Base-by-base conservation (phyloP, 768 basidiomycete genomes). In the Tricholoma matsutake region DNA sequence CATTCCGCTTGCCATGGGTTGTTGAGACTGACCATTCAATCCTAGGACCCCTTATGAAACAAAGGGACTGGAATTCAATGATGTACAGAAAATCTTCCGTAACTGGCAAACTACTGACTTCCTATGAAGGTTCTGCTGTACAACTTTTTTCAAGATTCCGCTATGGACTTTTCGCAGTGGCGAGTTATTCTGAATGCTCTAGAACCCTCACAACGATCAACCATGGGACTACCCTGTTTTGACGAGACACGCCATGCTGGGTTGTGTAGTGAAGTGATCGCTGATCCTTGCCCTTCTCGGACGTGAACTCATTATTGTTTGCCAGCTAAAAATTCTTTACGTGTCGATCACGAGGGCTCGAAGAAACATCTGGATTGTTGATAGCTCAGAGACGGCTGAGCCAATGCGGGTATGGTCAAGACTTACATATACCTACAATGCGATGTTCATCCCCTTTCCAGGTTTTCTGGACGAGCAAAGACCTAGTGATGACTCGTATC, bases 111-210 rank as follows among this genome's bases (percentile, higher is more conserved):
- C n/a, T 11, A 45, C 11, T 52, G 32, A 49, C 29, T 8, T 9
- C 32, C 4, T 9, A 32, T 53, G 29, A 53, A 90, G 88, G 88
- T 92, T 2, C 76, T 92, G 2, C 65, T 91, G 7, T 91, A 86
- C 67, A 85, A 92, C 63, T 91, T 91, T 71, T 92, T 91, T 64
- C 79, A 83, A 28, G 86, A 88, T 64, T 91, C 90, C 0, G 63
- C 68, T 0, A 70, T 82, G 2, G 79, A 79, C 39, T 58, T 68
- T 2, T 71, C 81, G 0, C 84, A 85, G 53, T 91, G 89, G 89
- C 76, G 85, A 8, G 75, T 87, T 1, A 32, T 53, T 32, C 9
- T 53, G 29, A 53, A 83, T 53, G 75, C 70, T 0, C 54, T 79
- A 0, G 69, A 75, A 28, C 68, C 71, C 10, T 57, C 62, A 20